phyloP scores from a whole-genome alignment of 805 yeast genomes.

The Yamadazyma akitaensis region DNA sequence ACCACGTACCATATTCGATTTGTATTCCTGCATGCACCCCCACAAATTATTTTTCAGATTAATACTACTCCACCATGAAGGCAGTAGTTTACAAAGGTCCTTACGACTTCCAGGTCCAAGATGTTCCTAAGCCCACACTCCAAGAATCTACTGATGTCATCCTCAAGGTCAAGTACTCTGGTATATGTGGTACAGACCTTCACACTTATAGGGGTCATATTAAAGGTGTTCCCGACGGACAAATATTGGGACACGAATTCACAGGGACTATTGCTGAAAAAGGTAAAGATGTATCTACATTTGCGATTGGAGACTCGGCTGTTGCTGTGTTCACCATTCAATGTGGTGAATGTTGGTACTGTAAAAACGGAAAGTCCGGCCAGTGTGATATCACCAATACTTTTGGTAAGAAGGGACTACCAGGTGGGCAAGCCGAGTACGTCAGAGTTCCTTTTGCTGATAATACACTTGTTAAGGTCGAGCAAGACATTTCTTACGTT shows the following conservation, averaged over 20 bases:
- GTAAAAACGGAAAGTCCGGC: conserved; percentile 52
- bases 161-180: conserved; percentile 45
- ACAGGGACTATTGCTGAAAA: conserved; percentile 41
- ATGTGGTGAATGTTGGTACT: conserved; percentile 60
- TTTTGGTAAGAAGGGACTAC: conserved; percentile 54
- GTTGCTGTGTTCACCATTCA: conserved; percentile 51
- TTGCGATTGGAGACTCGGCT: conserved; percentile 46
- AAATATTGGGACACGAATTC: conserved; percentile 54
- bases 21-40: not conserved
- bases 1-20: not conserved
- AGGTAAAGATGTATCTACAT: conserved; percentile 30
- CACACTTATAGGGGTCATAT: conserved; percentile 55
- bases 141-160: conserved; percentile 41
- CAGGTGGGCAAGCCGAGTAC: conserved; percentile 64
- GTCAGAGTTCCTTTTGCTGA: conserved; percentile 58
- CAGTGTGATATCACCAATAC: conserved; percentile 54
- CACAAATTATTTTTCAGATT: not conserved
- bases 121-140: conserved; percentile 39
- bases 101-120: conserved; percentile 35
- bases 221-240: conserved; percentile 21
- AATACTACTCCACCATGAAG: conserved; percentile 31
- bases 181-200: conserved; percentile 54
- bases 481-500: conserved; percentile 43
- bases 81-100: conserved; percentile 51
- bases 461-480: conserved; percentile 44